These are phyloP conservation scores for Dactylonectria macrodidyma DNA, from an alignment of 2,329 filamentous ascomycete species.

Conservation along the genomic window DNA sequence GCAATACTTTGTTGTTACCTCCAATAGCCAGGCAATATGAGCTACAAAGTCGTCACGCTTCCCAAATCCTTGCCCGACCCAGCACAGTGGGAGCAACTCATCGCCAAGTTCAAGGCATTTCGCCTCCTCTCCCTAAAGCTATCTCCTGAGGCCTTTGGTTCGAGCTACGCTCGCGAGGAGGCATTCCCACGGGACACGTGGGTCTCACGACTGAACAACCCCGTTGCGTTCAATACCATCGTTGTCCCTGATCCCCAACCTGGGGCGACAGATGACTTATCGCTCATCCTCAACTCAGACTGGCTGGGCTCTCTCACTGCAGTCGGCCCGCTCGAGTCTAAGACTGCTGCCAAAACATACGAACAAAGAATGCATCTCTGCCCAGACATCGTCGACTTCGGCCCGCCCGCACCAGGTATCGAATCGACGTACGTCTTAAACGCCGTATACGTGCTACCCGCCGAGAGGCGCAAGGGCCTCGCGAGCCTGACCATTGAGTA, in stretches of 20 bases:
- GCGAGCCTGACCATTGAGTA: slow-evolving; percentile 22
- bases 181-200: slow-evolving; percentile 11
- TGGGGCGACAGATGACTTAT: background rate
- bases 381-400: background rate
- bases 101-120: slow-evolving; percentile 25
- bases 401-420: background rate
- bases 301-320: slow-evolving; percentile 35
- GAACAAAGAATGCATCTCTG: slow-evolving; percentile 11
- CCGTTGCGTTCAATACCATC: slow-evolving; percentile 15
- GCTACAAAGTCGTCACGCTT: background rate
- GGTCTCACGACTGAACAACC: slow-evolving; percentile 26
- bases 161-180: slow-evolving; percentile 24
- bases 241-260: background rate
- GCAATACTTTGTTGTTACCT: too few relatives aligned
- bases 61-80: slow-evolving; percentile 6
- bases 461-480: slow-evolving; percentile 30
- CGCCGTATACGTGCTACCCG: slow-evolving; percentile 34
- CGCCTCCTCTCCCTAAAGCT: slow-evolving; percentile 26
- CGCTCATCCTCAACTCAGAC: slow-evolving; percentile 9
- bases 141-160: slow-evolving; percentile 34
- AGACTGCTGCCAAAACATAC: background rate
- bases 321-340: slow-evolving; percentile 26
- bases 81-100: slow-evolving; percentile 11
- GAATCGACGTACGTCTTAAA: slow-evolving; percentile 27
- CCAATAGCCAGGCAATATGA: background rate